phyloP scores from a whole-genome alignment of 2,329 filamentous ascomycete species.

The Colletotrichum sansevieriae region DNA sequence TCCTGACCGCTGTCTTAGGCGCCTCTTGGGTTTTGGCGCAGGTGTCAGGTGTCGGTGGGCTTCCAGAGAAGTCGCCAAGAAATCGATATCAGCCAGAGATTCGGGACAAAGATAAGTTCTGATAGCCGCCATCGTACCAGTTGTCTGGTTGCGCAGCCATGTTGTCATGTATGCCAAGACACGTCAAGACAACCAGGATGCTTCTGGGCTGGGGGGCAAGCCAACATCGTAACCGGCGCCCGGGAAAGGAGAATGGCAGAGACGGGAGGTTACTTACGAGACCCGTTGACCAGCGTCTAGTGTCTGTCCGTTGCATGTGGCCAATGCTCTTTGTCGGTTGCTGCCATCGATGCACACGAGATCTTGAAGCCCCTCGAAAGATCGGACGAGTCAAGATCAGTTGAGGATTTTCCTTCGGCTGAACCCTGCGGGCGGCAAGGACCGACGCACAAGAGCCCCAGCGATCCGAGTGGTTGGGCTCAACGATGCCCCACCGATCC shows the following conservation, averaged over 20 bases:
- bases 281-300: conserved; percentile 7
- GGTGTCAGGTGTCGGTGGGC: background rate
- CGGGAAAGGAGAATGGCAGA: background rate
- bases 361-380: background rate
- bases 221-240: background rate
- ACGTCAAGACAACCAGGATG: conserved; percentile 1
- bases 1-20: background rate
- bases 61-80: background rate
- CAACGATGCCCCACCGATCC: background rate
- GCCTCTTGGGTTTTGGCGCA: background rate
- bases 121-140: too few species aligned
- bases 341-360: conserved; percentile 20
- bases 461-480: conserved; percentile 6
- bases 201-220: background rate
- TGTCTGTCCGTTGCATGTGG: conserved; percentile 2
- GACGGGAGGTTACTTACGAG: background rate
- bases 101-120: conserved; percentile 4
- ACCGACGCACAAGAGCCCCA: background rate
- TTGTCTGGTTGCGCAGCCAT: too few species aligned
- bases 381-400: conserved; percentile 35
- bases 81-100: background rate
- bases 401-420: conserved; percentile 11
- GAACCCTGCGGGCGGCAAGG: conserved; percentile 21
- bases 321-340: conserved; percentile 21
- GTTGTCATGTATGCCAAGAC: conserved; percentile 21